Conservation (phyloP, 495 filamentous ascomycete genomes). For the Xylaria intraflava region DNA sequence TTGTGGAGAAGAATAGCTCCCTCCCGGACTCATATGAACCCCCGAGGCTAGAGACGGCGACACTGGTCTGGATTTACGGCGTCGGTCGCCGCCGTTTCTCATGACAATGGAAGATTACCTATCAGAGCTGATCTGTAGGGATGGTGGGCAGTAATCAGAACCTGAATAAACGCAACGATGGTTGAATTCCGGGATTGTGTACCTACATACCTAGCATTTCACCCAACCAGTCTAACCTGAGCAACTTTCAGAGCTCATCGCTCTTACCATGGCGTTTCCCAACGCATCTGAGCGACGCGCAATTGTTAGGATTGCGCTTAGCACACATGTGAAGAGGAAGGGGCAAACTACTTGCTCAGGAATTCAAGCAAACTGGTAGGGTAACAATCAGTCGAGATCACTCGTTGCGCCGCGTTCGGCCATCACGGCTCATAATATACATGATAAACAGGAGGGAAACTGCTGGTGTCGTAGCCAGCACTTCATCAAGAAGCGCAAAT, state of each 20-base stretch:
- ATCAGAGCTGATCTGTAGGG: not conserved
- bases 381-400: not conserved
- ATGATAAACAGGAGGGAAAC: too few relatives aligned
- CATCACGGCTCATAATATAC: not conserved
- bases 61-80: constrained; percentile 25
- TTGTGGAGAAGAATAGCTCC: constrained; percentile 12
- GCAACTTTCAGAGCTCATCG: not conserved
- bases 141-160: not conserved
- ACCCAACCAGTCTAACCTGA: not conserved
- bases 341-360: not conserved
- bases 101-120: not conserved
- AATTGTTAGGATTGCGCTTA: not conserved
- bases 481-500: not conserved
- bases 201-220: not conserved
- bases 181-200: not conserved
- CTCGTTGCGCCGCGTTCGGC: not conserved
- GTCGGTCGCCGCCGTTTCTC: not conserved
- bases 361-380: not conserved
- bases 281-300: not conserved
- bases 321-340: not conserved
- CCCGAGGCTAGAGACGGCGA: constrained; percentile 21
- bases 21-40: constrained; percentile 4
- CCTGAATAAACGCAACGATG: not conserved
- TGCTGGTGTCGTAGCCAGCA: not conserved
- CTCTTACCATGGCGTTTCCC: not conserved